phyloP scores from a whole-genome alignment of 2,329 filamentous ascomycete genomes.

The Xylariaceae sp. region DNA sequence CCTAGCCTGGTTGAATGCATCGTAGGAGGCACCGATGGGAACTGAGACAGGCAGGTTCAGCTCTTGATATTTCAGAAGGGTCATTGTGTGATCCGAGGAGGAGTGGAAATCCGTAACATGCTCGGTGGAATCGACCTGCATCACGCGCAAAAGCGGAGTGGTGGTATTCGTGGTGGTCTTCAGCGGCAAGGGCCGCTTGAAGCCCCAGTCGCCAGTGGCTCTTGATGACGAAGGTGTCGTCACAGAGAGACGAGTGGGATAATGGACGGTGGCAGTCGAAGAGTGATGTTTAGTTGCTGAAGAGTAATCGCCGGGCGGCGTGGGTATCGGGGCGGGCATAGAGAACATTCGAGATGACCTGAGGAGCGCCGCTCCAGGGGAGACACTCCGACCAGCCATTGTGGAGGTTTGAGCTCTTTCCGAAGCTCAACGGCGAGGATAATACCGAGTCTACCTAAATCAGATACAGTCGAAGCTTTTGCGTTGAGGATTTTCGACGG shows the following conservation, averaged over 20 bases:
- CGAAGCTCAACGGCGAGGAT: conserved; percentile 17
- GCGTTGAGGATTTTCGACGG: conserved; percentile 17
- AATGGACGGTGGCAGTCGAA: conserved; percentile 71
- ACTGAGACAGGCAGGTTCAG: conserved; percentile 72
- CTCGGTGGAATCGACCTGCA: conserved; percentile 80
- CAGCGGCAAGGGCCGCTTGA: conserved; percentile 82
- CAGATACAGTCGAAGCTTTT: conserved; percentile 3
- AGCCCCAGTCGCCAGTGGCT: conserved; percentile 83
- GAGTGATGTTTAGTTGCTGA: conserved; percentile 56
- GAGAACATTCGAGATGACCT: conserved; percentile 89
- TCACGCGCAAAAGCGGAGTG: conserved; percentile 76
- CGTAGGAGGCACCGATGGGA: conserved; percentile 35
- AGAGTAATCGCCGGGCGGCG: conserved; percentile 55
- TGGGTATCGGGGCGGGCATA: conserved; percentile 74
- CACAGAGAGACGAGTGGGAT: conserved; percentile 83
- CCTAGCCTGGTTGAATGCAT: conserved; percentile 25
- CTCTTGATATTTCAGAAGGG: conserved; percentile 84
- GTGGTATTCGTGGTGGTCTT: conserved; percentile 73
- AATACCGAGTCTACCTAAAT: background rate
- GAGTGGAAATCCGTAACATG: conserved; percentile 88
- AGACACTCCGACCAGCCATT: conserved; percentile 44
- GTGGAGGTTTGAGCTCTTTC: conserved; percentile 20
- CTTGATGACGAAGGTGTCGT: conserved; percentile 75
- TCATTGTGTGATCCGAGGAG: conserved; percentile 78
- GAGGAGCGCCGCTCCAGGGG: conserved; percentile 70